A percentile compares a stretch with the other conserved stretches of the same genome.
These are phyloP conservation scores for Nakataea oryzae DNA, from an alignment of 2,329 filamentous ascomycete genomes.

Conservation along the genomic window DNA sequence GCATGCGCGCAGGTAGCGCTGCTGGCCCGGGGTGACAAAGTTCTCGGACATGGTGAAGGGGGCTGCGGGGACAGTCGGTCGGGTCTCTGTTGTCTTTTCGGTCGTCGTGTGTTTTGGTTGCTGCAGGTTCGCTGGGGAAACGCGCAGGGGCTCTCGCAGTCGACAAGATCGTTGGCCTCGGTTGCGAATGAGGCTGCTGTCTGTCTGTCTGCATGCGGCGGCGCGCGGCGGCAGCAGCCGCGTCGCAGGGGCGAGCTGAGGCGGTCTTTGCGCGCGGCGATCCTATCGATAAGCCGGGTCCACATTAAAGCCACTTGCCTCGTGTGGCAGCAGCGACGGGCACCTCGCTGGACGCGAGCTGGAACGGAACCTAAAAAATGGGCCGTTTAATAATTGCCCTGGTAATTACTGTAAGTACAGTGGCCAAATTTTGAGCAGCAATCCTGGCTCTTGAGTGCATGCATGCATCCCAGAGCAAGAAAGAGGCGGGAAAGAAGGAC, in stretches of 20 bases:
- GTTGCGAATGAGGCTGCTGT: neutral
- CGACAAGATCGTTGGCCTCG: neutral
- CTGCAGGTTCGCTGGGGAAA: neutral
- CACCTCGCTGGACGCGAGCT: too few species aligned
- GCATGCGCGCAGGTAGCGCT: conserved; percentile 85
- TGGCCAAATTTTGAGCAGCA: neutral
- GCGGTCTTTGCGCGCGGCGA: neutral
- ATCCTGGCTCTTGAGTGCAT: too few species aligned
- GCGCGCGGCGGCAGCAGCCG: neutral
- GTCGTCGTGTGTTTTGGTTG: neutral
- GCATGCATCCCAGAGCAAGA: too few species aligned
- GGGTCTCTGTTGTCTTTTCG: neutral
- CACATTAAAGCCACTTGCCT: neutral
- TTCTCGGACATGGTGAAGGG: conserved; percentile 34
- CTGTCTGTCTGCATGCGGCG: neutral
- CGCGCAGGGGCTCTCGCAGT: neutral
- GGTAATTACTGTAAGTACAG: neutral
- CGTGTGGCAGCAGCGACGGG: too few species aligned
- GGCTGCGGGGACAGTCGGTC: too few species aligned
- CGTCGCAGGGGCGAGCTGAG: neutral
- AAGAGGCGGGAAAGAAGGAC: too few species aligned
- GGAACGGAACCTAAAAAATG: neutral
- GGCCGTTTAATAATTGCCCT: neutral
- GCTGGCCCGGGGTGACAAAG: conserved; percentile 64
- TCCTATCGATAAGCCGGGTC: neutral